Percentiles rank a stretch among this genome's conserved stretches.
These are phyloP conservation scores for Saccharomycopsis fermentans DNA, from an alignment of 805 yeast species.

Conservation along the genomic window DNA sequence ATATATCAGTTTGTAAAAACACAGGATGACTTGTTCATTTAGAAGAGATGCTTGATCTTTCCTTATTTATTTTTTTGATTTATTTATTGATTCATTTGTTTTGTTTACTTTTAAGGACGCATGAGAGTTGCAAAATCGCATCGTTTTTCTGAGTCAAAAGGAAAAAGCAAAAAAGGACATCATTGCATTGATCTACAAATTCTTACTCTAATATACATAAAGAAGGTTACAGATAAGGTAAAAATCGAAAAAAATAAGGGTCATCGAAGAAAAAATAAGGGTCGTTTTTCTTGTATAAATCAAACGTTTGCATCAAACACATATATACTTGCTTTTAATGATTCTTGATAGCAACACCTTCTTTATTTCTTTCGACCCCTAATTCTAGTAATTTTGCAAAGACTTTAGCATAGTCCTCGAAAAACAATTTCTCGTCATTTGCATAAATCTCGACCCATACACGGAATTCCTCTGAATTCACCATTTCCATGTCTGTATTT, in stretches of 20 bases:
- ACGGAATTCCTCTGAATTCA: constrained; percentile 27
- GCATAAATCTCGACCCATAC: constrained; percentile 34
- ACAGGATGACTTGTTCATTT: no score
- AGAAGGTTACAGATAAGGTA: not conserved
- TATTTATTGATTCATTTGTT: not conserved
- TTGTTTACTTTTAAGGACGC: not conserved
- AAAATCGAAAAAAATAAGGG: not conserved
- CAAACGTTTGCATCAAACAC: no score
- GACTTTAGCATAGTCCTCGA: constrained; percentile 31
- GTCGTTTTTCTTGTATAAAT: not conserved
- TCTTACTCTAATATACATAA: not conserved
- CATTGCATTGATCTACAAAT: not conserved
- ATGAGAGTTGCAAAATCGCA: not conserved
- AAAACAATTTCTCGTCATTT: constrained; percentile 27
- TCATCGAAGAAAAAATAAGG: not conserved
- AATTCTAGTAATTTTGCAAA: constrained; percentile 38
- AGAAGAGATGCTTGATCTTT: not conserved
- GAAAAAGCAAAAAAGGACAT: not conserved
- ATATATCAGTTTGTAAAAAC: no score
- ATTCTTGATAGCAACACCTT: constrained; percentile 12
- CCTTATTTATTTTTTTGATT: not conserved
- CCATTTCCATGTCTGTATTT: constrained; percentile 35
- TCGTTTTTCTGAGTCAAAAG: not conserved
- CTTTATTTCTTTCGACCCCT: constrained; percentile 21
- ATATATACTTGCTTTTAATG: not conserved